Evolutionary conservation across 2,329 filamentous ascomycete species (phyloP).

Genomic region (Fusarium siculi): DNA sequence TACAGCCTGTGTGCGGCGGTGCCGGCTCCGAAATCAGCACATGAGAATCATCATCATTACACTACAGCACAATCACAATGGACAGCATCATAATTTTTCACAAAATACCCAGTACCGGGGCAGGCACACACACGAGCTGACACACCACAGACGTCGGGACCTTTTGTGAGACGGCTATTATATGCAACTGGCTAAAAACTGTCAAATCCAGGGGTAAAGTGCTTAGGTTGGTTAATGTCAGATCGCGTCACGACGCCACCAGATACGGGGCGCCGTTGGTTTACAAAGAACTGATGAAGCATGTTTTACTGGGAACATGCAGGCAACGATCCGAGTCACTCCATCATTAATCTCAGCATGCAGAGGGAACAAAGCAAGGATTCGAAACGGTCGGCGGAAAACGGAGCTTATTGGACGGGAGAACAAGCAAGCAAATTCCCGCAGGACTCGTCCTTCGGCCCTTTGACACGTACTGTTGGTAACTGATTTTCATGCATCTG

Average conservation of each 20-base stretch:
- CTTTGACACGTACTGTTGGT: not conserved
- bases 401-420: not conserved
- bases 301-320: not conserved
- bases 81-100: not conserved
- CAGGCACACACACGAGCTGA: not conserved
- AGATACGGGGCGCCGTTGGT: not conserved
- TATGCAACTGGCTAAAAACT: constrained; percentile 24
- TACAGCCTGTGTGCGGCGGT: not conserved
- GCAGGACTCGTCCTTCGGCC: not conserved
- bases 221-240: not conserved
- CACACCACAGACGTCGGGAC: not conserved
- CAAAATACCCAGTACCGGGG: not conserved
- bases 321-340: not conserved
- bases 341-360: not conserved
- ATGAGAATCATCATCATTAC: not conserved
- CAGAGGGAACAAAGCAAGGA: not conserved
- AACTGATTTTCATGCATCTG: not conserved
- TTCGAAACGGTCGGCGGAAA: not conserved
- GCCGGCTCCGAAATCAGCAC: not conserved
- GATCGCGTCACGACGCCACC: not conserved
- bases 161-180: constrained; percentile 1
- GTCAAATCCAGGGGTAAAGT: constrained; percentile 11
- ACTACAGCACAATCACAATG: not conserved
- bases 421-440: not conserved
- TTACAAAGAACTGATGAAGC: not conserved